Conservation (phyloP, 2,329 filamentous ascomycete genomes). For the Lachnellula occidentalis region DNA sequence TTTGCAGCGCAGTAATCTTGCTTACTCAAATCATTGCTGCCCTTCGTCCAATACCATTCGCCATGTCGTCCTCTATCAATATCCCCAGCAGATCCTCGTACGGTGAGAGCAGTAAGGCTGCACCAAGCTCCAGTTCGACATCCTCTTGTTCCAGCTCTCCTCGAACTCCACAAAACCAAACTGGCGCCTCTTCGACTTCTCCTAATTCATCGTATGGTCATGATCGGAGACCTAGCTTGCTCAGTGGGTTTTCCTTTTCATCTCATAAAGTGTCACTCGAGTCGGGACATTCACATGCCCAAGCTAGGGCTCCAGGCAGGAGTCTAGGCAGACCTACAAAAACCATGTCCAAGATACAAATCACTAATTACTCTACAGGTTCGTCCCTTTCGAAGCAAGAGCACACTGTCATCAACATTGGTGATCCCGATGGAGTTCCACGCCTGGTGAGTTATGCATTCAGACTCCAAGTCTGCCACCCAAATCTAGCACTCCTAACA, state of each 20-base stretch:
- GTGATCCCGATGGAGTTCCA: slow-evolving; percentile 65
- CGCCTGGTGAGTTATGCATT: slow-evolving; percentile 53
- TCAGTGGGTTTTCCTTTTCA: slow-evolving; percentile 45
- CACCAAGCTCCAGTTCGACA: slow-evolving; percentile 39
- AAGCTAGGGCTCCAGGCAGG: background rate
- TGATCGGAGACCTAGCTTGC: slow-evolving; percentile 53
- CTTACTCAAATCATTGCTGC: slow-evolving; percentile 6
- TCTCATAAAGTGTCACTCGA: background rate
- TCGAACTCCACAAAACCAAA: slow-evolving; percentile 42
- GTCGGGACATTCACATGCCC: background rate
- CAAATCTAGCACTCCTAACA: slow-evolving; percentile 12
- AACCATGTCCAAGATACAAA: slow-evolving; percentile 23
- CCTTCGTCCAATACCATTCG: slow-evolving; percentile 2
- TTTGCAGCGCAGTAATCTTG: slow-evolving; percentile 4
- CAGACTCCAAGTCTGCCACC: slow-evolving; percentile 5
- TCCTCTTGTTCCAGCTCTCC: slow-evolving; percentile 54
- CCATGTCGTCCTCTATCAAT: slow-evolving; percentile 62
- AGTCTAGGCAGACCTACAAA: slow-evolving; percentile 1
- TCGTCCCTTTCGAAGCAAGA: slow-evolving; percentile 67
- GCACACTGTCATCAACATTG: slow-evolving; percentile 76
- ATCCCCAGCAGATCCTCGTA: slow-evolving; percentile 49
- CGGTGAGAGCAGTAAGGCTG: slow-evolving; percentile 39
- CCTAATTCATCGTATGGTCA: slow-evolving; percentile 40
- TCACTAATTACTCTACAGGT: slow-evolving; percentile 42
- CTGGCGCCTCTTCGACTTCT: slow-evolving; percentile 34